Percentiles rank a stretch among this genome's conserved stretches.
These are phyloP conservation scores for Dimocarpus longan DNA, from an alignment of 345 rosid species.

Conservation along the genomic window DNA sequence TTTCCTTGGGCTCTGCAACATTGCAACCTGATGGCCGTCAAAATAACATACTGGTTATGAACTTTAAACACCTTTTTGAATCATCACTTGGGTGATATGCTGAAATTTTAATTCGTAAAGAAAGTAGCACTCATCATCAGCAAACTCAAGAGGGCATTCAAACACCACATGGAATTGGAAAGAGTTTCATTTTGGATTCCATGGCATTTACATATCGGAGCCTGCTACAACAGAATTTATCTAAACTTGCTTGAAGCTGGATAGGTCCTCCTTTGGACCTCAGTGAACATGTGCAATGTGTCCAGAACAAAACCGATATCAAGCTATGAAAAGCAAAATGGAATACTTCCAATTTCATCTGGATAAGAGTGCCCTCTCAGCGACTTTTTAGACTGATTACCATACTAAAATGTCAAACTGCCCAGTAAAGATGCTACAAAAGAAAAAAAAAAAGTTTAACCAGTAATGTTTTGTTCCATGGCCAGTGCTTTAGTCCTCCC, in stretches of 20 bases:
- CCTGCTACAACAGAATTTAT: background rate
- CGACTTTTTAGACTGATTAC: background rate
- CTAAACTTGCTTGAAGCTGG: background rate
- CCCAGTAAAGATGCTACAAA: background rate
- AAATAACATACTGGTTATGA: background rate
- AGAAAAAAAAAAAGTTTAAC: background rate
- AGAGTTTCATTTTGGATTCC: background rate
- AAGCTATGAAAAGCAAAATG: background rate
- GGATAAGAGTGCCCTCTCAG: background rate
- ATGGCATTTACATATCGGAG: constrained; percentile 1
- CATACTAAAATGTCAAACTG: background rate
- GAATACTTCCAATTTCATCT: background rate
- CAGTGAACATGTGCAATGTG: background rate
- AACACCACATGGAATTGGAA: background rate
- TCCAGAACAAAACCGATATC: background rate
- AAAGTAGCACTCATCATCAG: background rate
- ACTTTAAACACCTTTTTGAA: background rate
- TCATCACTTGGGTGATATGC: background rate
- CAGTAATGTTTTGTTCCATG: constrained; percentile 11
- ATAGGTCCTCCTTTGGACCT: background rate
- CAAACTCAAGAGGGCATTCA: background rate
- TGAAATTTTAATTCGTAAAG: background rate
- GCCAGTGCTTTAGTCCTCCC: background rate
- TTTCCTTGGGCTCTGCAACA: background rate
- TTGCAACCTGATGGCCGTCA: background rate